Evolutionary conservation across 441 rosid species (phyloP), one percentile per base, ranked within the genome.

Genomic region (Macaranga tanarius): DNA sequence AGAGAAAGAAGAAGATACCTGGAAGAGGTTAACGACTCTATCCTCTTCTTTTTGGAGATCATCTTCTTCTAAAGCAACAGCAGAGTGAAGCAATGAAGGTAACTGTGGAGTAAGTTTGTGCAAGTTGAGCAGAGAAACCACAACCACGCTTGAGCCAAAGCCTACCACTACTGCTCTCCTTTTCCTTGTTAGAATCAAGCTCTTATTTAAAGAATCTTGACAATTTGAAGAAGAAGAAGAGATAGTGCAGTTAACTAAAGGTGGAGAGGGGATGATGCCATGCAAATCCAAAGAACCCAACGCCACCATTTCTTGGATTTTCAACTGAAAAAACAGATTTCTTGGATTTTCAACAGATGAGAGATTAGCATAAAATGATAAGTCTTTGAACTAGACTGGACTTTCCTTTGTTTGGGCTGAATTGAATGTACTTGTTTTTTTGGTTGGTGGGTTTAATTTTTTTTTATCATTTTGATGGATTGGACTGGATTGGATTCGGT

Each of bases 11-110:
- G 40, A 7, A 38, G 56, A 59, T 42, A 93, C 98, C 96, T 94
- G 88, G 75, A 94, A 94, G 78, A 90, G 90, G 52, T 73, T 26
- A 75, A 90, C 88, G 48, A 83, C 75, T 75, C 92, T 83, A 28
- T 88, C 92, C 81, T 94, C 99, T 80, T 89, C 92, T 83, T 78
- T 79, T 62, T 85, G 89, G 55, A 87, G 80, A 54, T 88, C 92
- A n/a, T 88, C 91, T 9, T 79, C 79, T 59, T 69, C 75, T 60
- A 48, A 67, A 70, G 96, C 92, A 72, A 77, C 50, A 44, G 94
- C 92, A 5, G 88, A 75, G 17, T 51, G 77, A 16, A 78, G 23
- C 3, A 78, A n/a, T 6, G 79, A 77, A 50, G 55, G 71, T 5
- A 60, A 67, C 42, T 40, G 71, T 25, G 82, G 74, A 56, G 38